These are phyloP conservation scores for Tephrocybe sp. DNA, from an alignment of 768 basidiomycete species.

Conservation along the genomic window DNA sequence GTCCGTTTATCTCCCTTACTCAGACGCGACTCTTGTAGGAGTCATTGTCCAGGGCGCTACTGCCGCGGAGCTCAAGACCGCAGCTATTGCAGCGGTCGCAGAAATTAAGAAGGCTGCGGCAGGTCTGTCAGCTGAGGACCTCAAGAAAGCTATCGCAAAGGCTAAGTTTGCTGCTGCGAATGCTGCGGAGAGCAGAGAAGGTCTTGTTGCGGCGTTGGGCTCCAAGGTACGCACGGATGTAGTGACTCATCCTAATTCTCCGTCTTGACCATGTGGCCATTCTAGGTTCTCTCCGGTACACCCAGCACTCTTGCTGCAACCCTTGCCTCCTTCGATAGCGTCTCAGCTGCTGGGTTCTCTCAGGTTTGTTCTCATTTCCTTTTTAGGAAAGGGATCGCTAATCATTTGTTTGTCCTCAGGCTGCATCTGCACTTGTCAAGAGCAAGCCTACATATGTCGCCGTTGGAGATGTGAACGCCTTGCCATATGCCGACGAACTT, in stretches of 20 bases:
- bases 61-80: constrained; percentile 59
- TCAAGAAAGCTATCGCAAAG: constrained; percentile 81
- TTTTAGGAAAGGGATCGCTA: background rate
- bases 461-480: constrained; percentile 69
- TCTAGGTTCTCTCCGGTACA: constrained; percentile 56
- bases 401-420: constrained; percentile 34
- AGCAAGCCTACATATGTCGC: constrained; percentile 85
- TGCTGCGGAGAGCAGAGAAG: constrained; percentile 66
- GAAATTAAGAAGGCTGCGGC: constrained; percentile 63
- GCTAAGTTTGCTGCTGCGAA: constrained; percentile 84
- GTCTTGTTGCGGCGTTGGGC: constrained; percentile 59
- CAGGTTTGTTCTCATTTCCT: constrained; percentile 47
- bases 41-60: constrained; percentile 73
- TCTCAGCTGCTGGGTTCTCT: constrained; percentile 62
- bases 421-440: constrained; percentile 62
- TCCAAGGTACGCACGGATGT: constrained; percentile 51
- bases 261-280: background rate
- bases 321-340: constrained; percentile 68
- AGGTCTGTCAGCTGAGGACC: constrained; percentile 60
- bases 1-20: constrained; percentile 82
- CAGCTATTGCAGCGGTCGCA: constrained; percentile 64
- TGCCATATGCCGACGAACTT: constrained; percentile 85
- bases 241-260: constrained; percentile 1
- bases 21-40: constrained; percentile 88
- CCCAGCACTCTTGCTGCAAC: constrained; percentile 56